phyloP scores from a whole-genome alignment of 2,329 filamentous ascomycete species.

The Coniochaeta sp. region DNA sequence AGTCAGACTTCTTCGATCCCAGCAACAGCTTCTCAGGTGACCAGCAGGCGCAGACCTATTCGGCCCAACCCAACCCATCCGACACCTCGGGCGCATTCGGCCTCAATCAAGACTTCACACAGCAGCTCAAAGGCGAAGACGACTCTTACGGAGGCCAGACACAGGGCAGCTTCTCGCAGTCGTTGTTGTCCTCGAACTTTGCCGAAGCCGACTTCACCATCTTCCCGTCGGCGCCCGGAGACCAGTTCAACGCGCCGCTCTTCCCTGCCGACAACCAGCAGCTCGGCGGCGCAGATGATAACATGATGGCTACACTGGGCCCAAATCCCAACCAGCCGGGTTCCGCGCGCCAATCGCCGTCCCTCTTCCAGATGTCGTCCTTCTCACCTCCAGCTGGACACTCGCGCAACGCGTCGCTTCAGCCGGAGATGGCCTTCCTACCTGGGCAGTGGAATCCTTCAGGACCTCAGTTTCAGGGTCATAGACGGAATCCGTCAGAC shows the following conservation, averaged over 20 bases:
- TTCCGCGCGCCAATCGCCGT: slow-evolving; percentile 49
- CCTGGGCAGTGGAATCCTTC: slow-evolving; percentile 43
- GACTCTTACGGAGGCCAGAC: slow-evolving; percentile 33
- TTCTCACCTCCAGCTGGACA: slow-evolving; percentile 36
- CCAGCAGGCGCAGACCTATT: slow-evolving; percentile 33
- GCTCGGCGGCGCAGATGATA: slow-evolving; percentile 38
- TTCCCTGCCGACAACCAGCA: slow-evolving; percentile 46
- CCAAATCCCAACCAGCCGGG: slow-evolving; percentile 35
- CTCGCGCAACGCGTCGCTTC: slow-evolving; percentile 49
- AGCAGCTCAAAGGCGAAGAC: slow-evolving; percentile 31
- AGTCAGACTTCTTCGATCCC: slow-evolving; percentile 36
- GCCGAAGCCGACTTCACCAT: slow-evolving; percentile 54
- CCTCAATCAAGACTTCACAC: slow-evolving; percentile 34
- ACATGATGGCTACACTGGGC: slow-evolving; percentile 48
- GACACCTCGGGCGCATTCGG: slow-evolving; percentile 33
- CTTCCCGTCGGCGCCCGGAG: slow-evolving; percentile 48
- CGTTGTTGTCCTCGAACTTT: slow-evolving; percentile 42
- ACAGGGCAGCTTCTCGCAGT: slow-evolving; percentile 35
- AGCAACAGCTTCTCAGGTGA: slow-evolving; percentile 41
- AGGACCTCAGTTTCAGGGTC: slow-evolving; percentile 60
- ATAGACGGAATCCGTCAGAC: slow-evolving; percentile 81
- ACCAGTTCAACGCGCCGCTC: slow-evolving; percentile 54
- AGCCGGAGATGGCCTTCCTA: slow-evolving; percentile 49
- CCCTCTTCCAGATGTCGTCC: slow-evolving; percentile 49
- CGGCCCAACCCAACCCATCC: slow-evolving; percentile 26